Percentiles rank a stretch among this genome's conserved stretches.
Conservation (phyloP, 179 eudicot genomes). For the Amaranthus tricolor region DNA sequence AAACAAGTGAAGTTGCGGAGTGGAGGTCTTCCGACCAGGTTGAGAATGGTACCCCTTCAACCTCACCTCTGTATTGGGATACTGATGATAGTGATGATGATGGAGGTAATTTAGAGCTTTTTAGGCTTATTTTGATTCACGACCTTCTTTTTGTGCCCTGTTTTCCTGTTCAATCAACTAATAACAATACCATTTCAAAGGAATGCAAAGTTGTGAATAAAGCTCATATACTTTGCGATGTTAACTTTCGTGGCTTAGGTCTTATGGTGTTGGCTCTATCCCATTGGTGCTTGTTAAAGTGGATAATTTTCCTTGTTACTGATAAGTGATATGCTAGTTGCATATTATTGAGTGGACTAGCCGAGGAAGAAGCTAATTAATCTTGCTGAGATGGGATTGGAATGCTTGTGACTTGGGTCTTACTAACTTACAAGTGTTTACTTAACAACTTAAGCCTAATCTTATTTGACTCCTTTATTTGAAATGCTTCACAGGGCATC, state of each 20-base stretch:
- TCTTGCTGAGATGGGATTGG: background rate
- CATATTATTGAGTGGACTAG: background rate
- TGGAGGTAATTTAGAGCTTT: slow-evolving; percentile 43
- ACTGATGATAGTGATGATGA: slow-evolving; percentile 72
- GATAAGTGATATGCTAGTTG: background rate
- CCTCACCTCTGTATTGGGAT: slow-evolving; percentile 92
- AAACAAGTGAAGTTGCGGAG: slow-evolving; percentile 69
- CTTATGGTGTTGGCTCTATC: no score
- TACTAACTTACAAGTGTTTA: background rate
- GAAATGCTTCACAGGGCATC: background rate
- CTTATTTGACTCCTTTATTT: background rate
- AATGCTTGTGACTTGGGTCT: background rate
- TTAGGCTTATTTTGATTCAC: background rate
- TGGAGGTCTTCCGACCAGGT: slow-evolving; percentile 85
- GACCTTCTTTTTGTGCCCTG: background rate
- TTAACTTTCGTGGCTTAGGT: background rate
- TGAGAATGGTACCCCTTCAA: slow-evolving; percentile 75
- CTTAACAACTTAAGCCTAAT: no score
- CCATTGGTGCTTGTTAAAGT: background rate
- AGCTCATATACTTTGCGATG: background rate
- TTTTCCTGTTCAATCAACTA: background rate
- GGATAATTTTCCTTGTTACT: no score
- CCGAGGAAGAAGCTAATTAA: background rate
- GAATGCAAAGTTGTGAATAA: no score
- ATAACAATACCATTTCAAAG: background rate